Evolutionary conservation across 2,329 filamentous ascomycete genomes (phyloP).

Genomic region (Aspergillus pseudoviridinutans): DNA sequence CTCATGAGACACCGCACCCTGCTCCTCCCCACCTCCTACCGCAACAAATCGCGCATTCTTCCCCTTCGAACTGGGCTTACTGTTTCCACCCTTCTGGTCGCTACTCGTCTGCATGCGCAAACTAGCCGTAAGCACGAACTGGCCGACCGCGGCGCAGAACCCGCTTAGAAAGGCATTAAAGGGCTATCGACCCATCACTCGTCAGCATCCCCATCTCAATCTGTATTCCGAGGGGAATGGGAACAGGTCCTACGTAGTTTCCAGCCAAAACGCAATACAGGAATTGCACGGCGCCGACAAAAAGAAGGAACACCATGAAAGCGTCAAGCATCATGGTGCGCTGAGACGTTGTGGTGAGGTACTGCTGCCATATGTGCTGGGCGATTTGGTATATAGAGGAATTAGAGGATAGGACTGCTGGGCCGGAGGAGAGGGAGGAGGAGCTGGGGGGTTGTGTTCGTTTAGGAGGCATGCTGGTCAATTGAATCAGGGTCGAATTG

Average conservation of each 20-base stretch:
- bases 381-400: conserved; percentile 55
- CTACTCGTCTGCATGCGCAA: conserved; percentile 86
- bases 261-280: conserved; percentile 86
- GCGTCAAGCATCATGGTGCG: conserved; percentile 86
- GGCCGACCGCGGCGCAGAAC: conserved; percentile 89
- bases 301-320: conserved; percentile 83
- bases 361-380: conserved; percentile 69
- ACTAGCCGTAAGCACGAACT: conserved; percentile 90
- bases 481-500: not conserved
- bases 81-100: conserved; percentile 57
- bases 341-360: conserved; percentile 77
- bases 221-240: not conserved
- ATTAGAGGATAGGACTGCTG: conserved; percentile 35
- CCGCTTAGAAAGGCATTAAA: conserved; percentile 98
- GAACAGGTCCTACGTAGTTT: conserved; percentile 72
- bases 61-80: conserved; percentile 50
- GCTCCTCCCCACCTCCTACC: conserved; percentile 1
- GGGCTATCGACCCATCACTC: conserved; percentile 54
- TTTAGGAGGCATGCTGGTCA: conserved; percentile 20
- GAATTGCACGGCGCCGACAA: conserved; percentile 87
- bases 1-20: conserved; percentile 35
- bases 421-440: conserved; percentile 29
- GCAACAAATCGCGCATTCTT: conserved; percentile 20
- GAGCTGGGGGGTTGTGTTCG: conserved; percentile 17
- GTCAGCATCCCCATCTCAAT: not conserved